Evolutionary conservation across 2,329 filamentous ascomycete genomes (phyloP).

Genomic region (Didymella sp.): DNA sequence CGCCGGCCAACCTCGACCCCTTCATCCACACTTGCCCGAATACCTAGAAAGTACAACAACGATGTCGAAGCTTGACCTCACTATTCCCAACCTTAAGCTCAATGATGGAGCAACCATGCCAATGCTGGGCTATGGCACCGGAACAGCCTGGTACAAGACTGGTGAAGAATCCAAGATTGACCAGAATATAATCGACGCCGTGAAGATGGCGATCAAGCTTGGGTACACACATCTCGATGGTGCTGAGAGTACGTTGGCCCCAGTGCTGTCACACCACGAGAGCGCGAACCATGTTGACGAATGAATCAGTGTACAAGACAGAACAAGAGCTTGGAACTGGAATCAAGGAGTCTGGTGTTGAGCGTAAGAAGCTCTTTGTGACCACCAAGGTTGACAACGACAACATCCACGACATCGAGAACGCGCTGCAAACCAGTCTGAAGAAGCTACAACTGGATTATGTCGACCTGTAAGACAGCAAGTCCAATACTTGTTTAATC

Average conservation of each 20-base stretch:
- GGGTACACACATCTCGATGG: slow-evolving; percentile 78
- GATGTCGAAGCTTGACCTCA: slow-evolving; percentile 54
- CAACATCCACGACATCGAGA: slow-evolving; percentile 62
- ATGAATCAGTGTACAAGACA: slow-evolving; percentile 56
- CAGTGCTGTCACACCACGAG: background rate
- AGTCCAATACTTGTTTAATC: background rate
- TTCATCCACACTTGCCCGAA: background rate
- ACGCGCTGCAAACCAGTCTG: slow-evolving; percentile 62
- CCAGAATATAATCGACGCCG: slow-evolving; percentile 61
- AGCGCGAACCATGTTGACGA: background rate
- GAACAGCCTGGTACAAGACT: slow-evolving; percentile 70
- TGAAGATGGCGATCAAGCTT: slow-evolving; percentile 69
- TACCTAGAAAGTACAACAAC: background rate
- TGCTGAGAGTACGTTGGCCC: slow-evolving; percentile 64
- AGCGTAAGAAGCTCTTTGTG: slow-evolving; percentile 57
- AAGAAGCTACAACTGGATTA: slow-evolving; percentile 67
- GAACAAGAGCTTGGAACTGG: slow-evolving; percentile 58
- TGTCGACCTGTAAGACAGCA: slow-evolving; percentile 62
- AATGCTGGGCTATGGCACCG: slow-evolving; percentile 74
- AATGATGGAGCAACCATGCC: slow-evolving; percentile 78
- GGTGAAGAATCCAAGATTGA: slow-evolving; percentile 61
- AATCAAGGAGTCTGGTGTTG: slow-evolving; percentile 55
- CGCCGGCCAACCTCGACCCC: background rate
- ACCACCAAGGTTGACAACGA: slow-evolving; percentile 63
- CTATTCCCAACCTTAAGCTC: slow-evolving; percentile 69